Conservation (phyloP, 495 filamentous ascomycete species). For the Usnea hakonensis region DNA sequence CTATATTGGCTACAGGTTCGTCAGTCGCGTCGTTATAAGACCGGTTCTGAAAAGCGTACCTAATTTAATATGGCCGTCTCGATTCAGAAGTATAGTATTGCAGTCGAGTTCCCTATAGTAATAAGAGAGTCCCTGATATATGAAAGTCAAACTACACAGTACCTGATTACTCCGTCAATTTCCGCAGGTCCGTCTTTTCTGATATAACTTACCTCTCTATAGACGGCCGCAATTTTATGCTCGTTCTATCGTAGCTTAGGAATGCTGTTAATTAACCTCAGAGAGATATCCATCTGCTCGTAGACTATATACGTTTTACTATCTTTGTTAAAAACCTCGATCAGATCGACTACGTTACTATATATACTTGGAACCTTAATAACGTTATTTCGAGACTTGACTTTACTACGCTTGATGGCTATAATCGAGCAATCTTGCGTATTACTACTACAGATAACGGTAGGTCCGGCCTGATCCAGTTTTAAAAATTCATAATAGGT, state of each 20-base stretch:
- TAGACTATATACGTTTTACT: conserved; percentile 18
- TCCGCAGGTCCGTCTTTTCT: background rate
- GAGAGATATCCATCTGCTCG: conserved; percentile 16
- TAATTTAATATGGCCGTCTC: conserved; percentile 16
- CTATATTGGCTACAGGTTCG: conserved; percentile 3
- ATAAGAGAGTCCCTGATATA: conserved; percentile 11
- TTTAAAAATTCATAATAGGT: conserved; percentile 4
- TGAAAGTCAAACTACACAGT: conserved; percentile 13
- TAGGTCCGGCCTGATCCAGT: conserved; percentile 6
- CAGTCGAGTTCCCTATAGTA: conserved; percentile 16
- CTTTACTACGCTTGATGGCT: background rate
- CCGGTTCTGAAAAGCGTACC: background rate
- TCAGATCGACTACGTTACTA: conserved; percentile 16
- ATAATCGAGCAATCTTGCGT: background rate
- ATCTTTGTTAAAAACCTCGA: conserved; percentile 13
- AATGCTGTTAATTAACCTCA: conserved; percentile 5
- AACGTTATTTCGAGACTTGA: background rate
- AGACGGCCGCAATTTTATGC: conserved; percentile 15
- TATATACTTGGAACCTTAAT: background rate
- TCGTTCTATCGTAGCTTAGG: background rate
- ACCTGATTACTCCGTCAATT: conserved; percentile 9
- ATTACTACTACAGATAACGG: background rate
- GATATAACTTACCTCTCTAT: conserved; percentile 11
- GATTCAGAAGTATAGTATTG: conserved; percentile 12
- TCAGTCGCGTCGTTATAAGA: background rate